Evolutionary conservation across 2,329 filamentous ascomycete genomes (phyloP), one percentile per base, ranked within the genome.

Genomic region (Sarocladiaceae sp.): DNA sequence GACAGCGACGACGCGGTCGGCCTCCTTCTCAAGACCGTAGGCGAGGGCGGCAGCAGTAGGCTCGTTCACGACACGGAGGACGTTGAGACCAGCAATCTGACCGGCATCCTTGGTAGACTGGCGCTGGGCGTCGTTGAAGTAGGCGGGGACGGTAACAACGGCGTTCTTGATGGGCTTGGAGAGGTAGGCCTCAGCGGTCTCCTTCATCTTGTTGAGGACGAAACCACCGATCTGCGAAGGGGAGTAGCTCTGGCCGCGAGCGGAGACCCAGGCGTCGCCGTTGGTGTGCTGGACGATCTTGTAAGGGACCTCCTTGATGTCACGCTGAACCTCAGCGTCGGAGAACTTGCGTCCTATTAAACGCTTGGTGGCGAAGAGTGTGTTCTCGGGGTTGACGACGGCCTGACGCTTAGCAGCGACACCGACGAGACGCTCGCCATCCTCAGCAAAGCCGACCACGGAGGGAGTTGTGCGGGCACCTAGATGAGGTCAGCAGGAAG

Each of bases 91-190:
- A 59, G 91, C 80, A 60, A 97, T 97, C 69, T 95, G 88, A 72
- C 91, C 91, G 54, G 91, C 91, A 64, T 97, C 90, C 81, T 96
- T 97, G 70, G 90, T 97, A 57, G 89, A 89, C 73, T 96, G 91
- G 73, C 90, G 87, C 74, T 97, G 90, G 49, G 88, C 90, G 70
- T 97, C 90, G 72, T 97, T 97, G 81, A 97, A 97, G 79, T 97
- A 97, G 59, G 90, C 90, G 51, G 90, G 90, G 29, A 96, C 90
- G 50, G 91, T 97, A 57, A 97, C 91, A 50, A 97, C 91, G 58
- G 89, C 91, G 65, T 97, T 95, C 80, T 95, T 93, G 61, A 95
- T 73, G 49, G 81, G 80, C 76, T 89, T 95, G 71, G 85, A 82
- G 54, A 95, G 80, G 73, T 94, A 95, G 50, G 85, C 76, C 76